Percentiles rank a stretch among this genome's conserved stretches.
Conservation (phyloP, 495 filamentous ascomycete species). For the Lophiotrema nucula region DNA sequence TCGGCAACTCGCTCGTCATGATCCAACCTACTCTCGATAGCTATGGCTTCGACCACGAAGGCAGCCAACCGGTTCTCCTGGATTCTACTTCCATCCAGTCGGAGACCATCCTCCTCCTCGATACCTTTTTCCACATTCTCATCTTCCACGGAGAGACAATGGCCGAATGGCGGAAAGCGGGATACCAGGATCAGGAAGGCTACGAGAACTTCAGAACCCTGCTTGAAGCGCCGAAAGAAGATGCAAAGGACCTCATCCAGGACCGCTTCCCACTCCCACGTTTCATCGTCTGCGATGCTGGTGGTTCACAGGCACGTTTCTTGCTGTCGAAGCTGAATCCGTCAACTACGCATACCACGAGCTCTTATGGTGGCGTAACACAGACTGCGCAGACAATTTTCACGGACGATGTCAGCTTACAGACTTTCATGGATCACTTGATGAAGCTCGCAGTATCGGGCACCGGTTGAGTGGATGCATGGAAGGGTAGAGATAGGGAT, state of each 20-base stretch:
- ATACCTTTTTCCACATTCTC: conserved; percentile 99
- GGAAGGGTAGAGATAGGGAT: too few species aligned
- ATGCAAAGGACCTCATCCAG: conserved; percentile 94
- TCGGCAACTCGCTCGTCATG: conserved; percentile 96
- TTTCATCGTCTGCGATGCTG: conserved; percentile 98
- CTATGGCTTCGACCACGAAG: conserved; percentile 94
- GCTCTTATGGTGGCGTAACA: conserved; percentile 82
- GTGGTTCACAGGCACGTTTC: conserved; percentile 97
- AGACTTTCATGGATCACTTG: conserved; percentile 99
- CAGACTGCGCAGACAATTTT: conserved; percentile 98
- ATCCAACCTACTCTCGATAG: conserved; percentile 98
- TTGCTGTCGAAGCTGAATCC: conserved; percentile 97
- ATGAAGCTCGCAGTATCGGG: conserved; percentile 69
- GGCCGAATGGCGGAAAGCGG: conserved; percentile 97
- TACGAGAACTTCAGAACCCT: conserved; percentile 94
- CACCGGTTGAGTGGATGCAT: too few species aligned
- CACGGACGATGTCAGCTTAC: conserved; percentile 96
- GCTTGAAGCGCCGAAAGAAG: conserved; percentile 94
- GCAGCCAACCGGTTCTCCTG: conserved; percentile 82
- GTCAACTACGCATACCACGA: conserved; percentile 94
- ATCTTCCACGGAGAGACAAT: conserved; percentile 99
- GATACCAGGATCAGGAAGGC: conserved; percentile 96
- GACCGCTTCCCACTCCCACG: conserved; percentile 97
- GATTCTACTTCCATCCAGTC: conserved; percentile 96
- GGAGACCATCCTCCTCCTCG: conserved; percentile 88